Evolutionary conservation across 2,329 filamentous ascomycete genomes (phyloP), one percentile per base, ranked within the genome.

Genomic region (Chaetoscypha palmicola): DNA sequence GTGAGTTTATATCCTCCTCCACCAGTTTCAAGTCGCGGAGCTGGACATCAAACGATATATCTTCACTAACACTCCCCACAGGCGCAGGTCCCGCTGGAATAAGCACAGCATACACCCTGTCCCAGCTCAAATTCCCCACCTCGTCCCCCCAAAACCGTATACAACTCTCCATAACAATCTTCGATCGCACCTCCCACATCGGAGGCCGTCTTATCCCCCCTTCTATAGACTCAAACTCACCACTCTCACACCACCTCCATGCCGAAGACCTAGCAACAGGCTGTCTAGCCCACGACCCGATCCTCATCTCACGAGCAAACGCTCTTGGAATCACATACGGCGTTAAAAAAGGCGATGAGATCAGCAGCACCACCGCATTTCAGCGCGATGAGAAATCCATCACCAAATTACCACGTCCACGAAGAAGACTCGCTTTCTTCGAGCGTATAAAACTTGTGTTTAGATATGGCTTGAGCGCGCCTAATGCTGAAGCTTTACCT

Each of bases 71-170:
- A n/a, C n/a, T n/a, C n/a, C 23, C 16, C 7, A n/a, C 20, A 44
- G 41, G 41, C n/a, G 41, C 41, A 5, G 41, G 48, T 1, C 45
- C 48, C 12, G 48, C 48, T 16, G 48, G 48, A 19, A 41, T 50
- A 16, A 35, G 31, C 21, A 23, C 42, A 7, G 34, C 38, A 4
- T 38, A 43, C n/a, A 37, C 41, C 7, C 34, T 47, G 19, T 38
- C 46, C n/a, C 28, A 39, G 32, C 20, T 32, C 23, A 11, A 14
- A 10, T 38, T 44, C 24, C 20, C 26, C 10, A 20, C 11, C 12
- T 21, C n/a, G n/a, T n/a, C n/a, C n/a, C n/a, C n/a, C 11, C 8
- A 41, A 38, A 22, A 23, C 10, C 22, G 45, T n/a, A 12, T 36
- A 16, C 24, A 37, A 12, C 23, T 49, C 30, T 16, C 42, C 23